phyloP scores from a whole-genome alignment of 225 moss, liverwort and hornwort species.

The Polytrichum commune region DNA sequence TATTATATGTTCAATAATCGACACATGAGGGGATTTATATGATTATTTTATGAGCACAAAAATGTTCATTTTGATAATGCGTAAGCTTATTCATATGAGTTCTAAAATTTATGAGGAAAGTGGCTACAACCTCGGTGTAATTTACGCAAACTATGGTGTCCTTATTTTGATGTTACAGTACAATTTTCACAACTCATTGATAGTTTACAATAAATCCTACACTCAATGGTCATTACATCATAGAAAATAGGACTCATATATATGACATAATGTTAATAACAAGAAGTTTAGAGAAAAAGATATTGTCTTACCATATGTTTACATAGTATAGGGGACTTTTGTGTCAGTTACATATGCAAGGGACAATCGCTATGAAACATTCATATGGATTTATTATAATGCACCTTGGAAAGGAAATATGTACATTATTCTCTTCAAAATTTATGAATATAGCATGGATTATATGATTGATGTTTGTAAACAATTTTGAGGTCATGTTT shows the following conservation, averaged over 20 bases:
- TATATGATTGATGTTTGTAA: no score
- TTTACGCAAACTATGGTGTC: neutral
- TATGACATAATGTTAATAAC: neutral
- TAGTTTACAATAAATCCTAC: neutral
- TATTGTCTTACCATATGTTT: neutral
- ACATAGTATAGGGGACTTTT: neutral
- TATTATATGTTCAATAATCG: no score
- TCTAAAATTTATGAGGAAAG: no score
- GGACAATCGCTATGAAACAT: neutral
- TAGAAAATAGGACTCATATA: neutral
- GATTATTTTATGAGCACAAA: no score
- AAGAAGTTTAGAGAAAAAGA: neutral
- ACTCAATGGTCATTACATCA: neutral
- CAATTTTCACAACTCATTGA: neutral
- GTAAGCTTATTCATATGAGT: no score
- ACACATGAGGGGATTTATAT: no score
- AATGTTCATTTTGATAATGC: no score
- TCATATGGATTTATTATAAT: neutral
- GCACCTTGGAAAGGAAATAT: neutral
- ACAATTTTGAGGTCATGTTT: no score
- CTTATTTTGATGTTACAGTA: neutral
- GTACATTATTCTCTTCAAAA: neutral
- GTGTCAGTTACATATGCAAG: neutral
- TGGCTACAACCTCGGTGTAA: neutral
- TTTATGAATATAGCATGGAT: neutral